These are phyloP conservation scores for Gossypium schwendimanii DNA, from an alignment of 441 rosid genomes.

Conservation along the genomic window DNA sequence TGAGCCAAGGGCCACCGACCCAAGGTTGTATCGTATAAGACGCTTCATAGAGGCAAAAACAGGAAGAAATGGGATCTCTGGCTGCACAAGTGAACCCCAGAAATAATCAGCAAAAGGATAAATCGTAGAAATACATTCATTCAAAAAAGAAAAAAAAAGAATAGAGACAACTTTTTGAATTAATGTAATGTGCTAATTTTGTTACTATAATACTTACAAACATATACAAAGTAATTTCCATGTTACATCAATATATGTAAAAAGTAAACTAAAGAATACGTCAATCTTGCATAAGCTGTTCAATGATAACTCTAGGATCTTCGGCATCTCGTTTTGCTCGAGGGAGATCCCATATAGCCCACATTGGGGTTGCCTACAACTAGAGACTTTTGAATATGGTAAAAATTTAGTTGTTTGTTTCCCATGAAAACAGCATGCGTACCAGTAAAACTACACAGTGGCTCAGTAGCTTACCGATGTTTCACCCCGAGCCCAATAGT, in stretches of 20 bases:
- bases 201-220: not conserved
- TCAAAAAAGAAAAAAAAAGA: too few species aligned
- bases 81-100: slow-evolving; percentile 40
- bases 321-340: not conserved
- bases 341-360: not conserved
- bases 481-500: slow-evolving; percentile 90
- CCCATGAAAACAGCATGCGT: not conserved
- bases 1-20: slow-evolving; percentile 91
- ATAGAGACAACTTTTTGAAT: too few species aligned
- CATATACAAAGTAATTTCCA: not conserved
- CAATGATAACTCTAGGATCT: not conserved
- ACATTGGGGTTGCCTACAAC: not conserved
- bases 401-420: not conserved
- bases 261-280: not conserved
- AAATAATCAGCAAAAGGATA: not conserved
- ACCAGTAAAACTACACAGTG: not conserved
- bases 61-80: slow-evolving; percentile 86
- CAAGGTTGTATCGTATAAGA: slow-evolving; percentile 74
- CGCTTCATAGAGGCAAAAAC: slow-evolving; percentile 93
- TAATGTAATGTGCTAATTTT: not conserved
- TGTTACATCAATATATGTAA: not conserved
- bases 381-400: not conserved
- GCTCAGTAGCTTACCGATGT: slow-evolving; percentile 48
- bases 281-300: not conserved
- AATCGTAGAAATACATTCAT: not conserved